Base-by-base conservation (phyloP, 177 flowering plant genomes). In the Telopea speciosissima region DNA sequence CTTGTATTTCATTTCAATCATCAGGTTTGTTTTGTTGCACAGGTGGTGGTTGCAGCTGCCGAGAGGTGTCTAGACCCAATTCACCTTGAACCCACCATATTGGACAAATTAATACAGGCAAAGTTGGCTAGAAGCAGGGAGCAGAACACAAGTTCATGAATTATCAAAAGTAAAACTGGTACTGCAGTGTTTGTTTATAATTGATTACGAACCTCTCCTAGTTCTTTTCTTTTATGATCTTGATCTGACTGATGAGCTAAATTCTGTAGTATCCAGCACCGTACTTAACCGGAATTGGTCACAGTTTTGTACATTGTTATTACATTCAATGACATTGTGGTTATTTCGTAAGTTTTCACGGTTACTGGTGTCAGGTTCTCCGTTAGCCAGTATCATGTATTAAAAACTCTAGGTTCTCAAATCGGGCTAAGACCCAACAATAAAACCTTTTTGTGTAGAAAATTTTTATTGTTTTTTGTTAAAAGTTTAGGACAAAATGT, bases 21-120 rank as follows among this genome's bases (percentile, higher is more conserved):
- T n/a, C 9, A 21, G 31, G n/a, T 63, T 65, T 65, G 13, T 31
- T 33, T 67, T 66, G 14, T 24, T 75, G 58, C 42, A 69, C 86
- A 94, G 98, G 97, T 92, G 69, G 83, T 88, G 42, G 93, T 89
- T 66, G 87, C 90, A 59, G 81, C 88, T 68, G 83, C 95, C 0
- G 97, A 96, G 73, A 88, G 99, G 44, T 93, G 96, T 82, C 89
- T 90, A 66, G 99, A 95, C 68, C 88, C 97, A 13, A 84, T 82
- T 70, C 93, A 95, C 9, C 74, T 95, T 73, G 99, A 95, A 81
- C 87, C 94, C 26, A 87, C 98, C 13, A 90, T 96, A 73, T 80
- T 96, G 84, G 98, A 96, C 77, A 93, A 81, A 76, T 92, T 96
- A 22, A 85, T 93, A 76, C 92, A 89, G 71, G 91, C 89, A 59